These are phyloP conservation scores for Fistulifera solaris DNA, from an alignment of 108 stramenopile genomes.

Conservation along the genomic window DNA sequence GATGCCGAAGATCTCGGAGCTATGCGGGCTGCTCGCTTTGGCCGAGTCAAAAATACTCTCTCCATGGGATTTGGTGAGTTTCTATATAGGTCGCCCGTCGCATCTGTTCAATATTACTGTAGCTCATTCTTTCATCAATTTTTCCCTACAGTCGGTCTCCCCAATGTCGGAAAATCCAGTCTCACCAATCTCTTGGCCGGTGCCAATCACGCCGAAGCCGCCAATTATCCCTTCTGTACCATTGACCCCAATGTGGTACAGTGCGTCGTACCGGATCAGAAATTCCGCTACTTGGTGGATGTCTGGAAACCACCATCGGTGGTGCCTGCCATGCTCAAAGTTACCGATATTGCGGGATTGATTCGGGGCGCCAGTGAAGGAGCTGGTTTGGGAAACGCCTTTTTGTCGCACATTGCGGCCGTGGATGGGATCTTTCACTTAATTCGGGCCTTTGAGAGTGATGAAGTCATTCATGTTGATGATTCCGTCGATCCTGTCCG, in stretches of 20 bases:
- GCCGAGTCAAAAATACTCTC: constrained; percentile 83
- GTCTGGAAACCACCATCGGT: constrained; percentile 73
- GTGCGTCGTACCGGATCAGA: constrained; percentile 93
- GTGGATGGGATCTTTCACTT: constrained; percentile 98
- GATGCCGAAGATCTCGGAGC: constrained; percentile 47
- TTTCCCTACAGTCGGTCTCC: constrained; percentile 60
- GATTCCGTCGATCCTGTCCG: constrained; percentile 98
- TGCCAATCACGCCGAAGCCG: constrained; percentile 77
- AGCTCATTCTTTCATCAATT: constrained; percentile 5
- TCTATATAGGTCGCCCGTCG: neutral
- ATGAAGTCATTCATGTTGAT: constrained; percentile 98
- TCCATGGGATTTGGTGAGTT: constrained; percentile 73
- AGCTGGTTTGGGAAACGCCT: constrained; percentile 98
- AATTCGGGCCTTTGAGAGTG: constrained; percentile 93
- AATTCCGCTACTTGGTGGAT: constrained; percentile 93
- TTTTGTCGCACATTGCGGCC: constrained; percentile 94
- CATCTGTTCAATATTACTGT: neutral
- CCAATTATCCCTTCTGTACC: constrained; percentile 76
- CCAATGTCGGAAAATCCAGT: constrained; percentile 96
- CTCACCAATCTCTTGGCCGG: constrained; percentile 86
- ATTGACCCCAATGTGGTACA: constrained; percentile 98
- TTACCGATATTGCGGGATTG: constrained; percentile 99
- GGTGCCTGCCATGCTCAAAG: constrained; percentile 90
- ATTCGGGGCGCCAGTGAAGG: constrained; percentile 97
- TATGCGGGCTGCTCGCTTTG: constrained; percentile 85